These are phyloP conservation scores for Pseudogymnoascus pannorum DNA, from an alignment of 2,329 filamentous ascomycete species.

Conservation along the genomic window DNA sequence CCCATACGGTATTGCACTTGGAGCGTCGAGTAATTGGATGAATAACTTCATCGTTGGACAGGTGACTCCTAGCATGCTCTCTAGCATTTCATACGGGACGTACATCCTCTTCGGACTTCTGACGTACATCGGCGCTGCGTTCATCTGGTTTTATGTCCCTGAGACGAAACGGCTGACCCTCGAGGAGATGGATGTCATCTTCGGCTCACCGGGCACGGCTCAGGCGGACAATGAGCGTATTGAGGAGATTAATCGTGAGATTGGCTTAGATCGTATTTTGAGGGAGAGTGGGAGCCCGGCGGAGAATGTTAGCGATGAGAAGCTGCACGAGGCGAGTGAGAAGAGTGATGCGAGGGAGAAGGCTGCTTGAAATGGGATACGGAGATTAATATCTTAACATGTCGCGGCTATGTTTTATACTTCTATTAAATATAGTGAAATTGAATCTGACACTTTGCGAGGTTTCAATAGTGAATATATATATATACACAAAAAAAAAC, in stretches of 20 bases:
- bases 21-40: constrained; percentile 60
- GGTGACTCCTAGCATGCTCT: constrained; percentile 62
- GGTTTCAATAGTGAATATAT: background rate
- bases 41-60: constrained; percentile 58
- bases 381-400: background rate
- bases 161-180: constrained; percentile 47
- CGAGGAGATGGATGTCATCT: constrained; percentile 58
- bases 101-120: constrained; percentile 64
- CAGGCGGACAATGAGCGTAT: constrained; percentile 40
- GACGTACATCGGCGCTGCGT: constrained; percentile 50
- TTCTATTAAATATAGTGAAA: background rate
- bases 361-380: background rate
- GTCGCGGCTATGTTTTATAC: background rate
- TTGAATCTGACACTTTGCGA: background rate
- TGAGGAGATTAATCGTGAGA: constrained; percentile 64
- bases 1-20: constrained; percentile 63
- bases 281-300: background rate
- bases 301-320: constrained; percentile 2
- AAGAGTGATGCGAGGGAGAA: background rate
- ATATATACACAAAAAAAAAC: too few species aligned
- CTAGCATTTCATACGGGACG: constrained; percentile 58
- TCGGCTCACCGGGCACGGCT: constrained; percentile 27
- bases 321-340: background rate
- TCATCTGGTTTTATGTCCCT: constrained; percentile 43
- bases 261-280: constrained; percentile 44